Evolutionary conservation across 2,329 filamentous ascomycete species (phyloP), one percentile per base, ranked within the genome.

Genomic region (Aspergillus oerlinghausenensis): DNA sequence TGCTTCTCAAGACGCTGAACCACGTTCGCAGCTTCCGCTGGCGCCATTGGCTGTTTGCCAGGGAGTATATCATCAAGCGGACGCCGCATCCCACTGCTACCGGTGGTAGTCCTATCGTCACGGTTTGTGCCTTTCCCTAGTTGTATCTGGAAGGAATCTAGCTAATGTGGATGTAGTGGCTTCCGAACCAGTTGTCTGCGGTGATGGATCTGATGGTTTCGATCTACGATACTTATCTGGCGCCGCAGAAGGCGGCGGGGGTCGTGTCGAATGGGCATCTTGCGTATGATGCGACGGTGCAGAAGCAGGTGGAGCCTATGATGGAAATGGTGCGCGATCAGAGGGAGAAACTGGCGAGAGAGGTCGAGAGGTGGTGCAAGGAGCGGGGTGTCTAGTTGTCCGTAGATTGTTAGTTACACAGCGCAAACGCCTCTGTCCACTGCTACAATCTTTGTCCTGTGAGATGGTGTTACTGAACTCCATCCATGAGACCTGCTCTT

Each of bases 171-270:
- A 11, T 32, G n/a, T 35, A 77, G 70, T 79, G 77, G 77, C 68
- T 79, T 43, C 77, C 77, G 0, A 79, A 79, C 55, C 77, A 79
- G 59, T 66, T 79, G 4, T 75, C 73, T 2, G 77, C 75, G 1
- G 77, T 79, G n/a, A 77, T 79, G 75, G 76, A 78, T 38, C 64
- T 78, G 56, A 79, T 79, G 77, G 63, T 78, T n/a, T 65, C 69
- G 2, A 73, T 78, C 29, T 78, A 78, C 35, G 70, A 75, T n/a
- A 67, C 63, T 1, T 67, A 74, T 32, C 67, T 76, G 48, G 71
- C 66, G 2, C 70, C 73, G 0, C 67, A 66, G 52, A 70, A 74
- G 50, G 54, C 59, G 17, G 60, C 60, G 3, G 51, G 59, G 8
- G 40, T 60, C 11, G 66, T 64, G 45, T 52, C 58, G n/a, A 63